Percentiles rank a stretch among this genome's conserved stretches.
Evolutionary conservation across 441 rosid genomes (phyloP).

Genomic region (Adansonia gregorii): DNA sequence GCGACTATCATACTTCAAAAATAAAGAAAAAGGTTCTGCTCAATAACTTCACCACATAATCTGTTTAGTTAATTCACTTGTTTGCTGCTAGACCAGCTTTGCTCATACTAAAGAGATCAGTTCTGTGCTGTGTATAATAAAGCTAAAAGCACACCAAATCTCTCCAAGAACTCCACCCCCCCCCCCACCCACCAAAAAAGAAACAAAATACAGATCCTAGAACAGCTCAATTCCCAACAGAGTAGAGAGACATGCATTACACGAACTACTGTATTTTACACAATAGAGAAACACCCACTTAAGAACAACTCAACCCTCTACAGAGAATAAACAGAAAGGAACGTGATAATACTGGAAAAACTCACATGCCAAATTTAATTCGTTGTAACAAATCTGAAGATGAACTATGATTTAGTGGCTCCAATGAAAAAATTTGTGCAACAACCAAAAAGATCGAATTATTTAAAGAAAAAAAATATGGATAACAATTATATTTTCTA

Average conservation of each 20-base stretch:
- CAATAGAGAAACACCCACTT: neutral
- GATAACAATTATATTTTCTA: neutral
- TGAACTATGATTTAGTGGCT: neutral
- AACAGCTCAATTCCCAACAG: slow-evolving; percentile 8
- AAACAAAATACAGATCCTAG: neutral
- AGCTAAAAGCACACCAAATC: neutral
- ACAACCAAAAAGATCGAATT: neutral
- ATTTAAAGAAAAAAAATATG: neutral
- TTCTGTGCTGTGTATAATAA: neutral
- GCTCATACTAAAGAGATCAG: neutral
- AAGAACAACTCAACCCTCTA: neutral
- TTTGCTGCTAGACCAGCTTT: neutral
- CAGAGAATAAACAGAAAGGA: neutral
- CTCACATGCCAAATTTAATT: neutral
- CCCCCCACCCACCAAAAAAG: neutral
- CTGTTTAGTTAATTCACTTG: neutral
- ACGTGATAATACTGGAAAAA: neutral
- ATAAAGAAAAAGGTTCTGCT: neutral
- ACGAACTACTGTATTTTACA: neutral
- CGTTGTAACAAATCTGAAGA: neutral
- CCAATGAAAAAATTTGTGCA: neutral
- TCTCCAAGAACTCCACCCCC: neutral
- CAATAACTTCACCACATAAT: neutral
- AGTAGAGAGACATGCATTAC: neutral
- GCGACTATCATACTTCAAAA: neutral